phyloP scores from a whole-genome alignment of 345 rosid species.

The Hibiscus mutabilis region DNA sequence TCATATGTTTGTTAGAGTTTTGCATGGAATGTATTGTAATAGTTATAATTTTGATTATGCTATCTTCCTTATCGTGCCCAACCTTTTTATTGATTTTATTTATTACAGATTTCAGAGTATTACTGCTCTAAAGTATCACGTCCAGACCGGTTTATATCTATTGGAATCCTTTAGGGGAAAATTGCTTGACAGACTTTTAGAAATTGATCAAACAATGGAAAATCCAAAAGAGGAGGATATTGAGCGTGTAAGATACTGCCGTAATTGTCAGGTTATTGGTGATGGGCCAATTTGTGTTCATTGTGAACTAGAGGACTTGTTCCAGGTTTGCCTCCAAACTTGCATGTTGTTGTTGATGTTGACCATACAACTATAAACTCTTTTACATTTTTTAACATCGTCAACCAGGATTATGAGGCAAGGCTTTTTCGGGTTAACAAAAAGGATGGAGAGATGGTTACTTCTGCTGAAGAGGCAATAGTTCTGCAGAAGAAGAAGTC shows the following conservation, averaged over 20 bases:
- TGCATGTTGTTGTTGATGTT: slow-evolving; percentile 9
- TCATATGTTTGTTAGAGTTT: not conserved
- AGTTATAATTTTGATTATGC: not conserved
- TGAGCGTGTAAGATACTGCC: slow-evolving; percentile 64
- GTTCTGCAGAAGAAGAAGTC: slow-evolving; percentile 66
- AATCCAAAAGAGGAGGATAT: slow-evolving; percentile 74
- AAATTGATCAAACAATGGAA: slow-evolving; percentile 75
- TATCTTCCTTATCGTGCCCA: slow-evolving; percentile 11
- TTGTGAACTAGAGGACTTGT: slow-evolving; percentile 77
- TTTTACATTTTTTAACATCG: slow-evolving; percentile 15
- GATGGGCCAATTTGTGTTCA: slow-evolving; percentile 81
- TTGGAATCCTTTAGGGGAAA: slow-evolving; percentile 61
- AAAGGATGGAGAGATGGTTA: slow-evolving; percentile 56
- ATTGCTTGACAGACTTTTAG: slow-evolving; percentile 54
- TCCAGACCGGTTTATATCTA: slow-evolving; percentile 70
- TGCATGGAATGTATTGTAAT: slow-evolving; percentile 8
- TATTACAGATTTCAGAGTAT: slow-evolving; percentile 62
- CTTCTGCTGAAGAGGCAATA: slow-evolving; percentile 78
- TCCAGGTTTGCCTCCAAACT: slow-evolving; percentile 48
- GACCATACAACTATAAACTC: not conserved
- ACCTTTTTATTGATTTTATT: slow-evolving; percentile 21
- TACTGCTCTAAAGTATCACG: slow-evolving; percentile 69
- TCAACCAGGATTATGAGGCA: slow-evolving; percentile 71
- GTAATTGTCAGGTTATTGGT: slow-evolving; percentile 48
- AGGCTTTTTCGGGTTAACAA: slow-evolving; percentile 77